phyloP scores from a whole-genome alignment of 2,329 filamentous ascomycete species.

The Zelopaecilomyces penicillatus region DNA sequence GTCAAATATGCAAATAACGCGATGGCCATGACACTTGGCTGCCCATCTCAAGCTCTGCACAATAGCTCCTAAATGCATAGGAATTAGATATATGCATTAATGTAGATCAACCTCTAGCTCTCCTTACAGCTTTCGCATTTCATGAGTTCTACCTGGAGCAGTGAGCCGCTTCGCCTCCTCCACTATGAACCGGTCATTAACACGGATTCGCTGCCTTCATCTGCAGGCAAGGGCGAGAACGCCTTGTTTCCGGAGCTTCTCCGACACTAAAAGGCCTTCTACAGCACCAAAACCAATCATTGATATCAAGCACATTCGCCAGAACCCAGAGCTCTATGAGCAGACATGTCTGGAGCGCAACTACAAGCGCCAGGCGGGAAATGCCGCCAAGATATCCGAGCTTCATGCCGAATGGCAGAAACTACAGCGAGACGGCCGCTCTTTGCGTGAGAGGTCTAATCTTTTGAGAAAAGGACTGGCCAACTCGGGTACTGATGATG shows the following conservation, averaged over 20 bases:
- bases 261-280: conserved; percentile 44
- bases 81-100: no score
- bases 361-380: conserved; percentile 51
- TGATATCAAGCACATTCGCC: conserved; percentile 83
- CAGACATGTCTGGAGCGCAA: conserved; percentile 81
- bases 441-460: conserved; percentile 59
- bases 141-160: no score
- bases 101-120: no score
- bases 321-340: conserved; percentile 71
- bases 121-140: no score
- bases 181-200: conserved; percentile 23
- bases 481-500: conserved; percentile 39
- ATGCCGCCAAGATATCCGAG: conserved; percentile 47
- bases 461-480: conserved; percentile 47
- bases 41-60: no score
- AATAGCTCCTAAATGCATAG: no score
- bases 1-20: no score
- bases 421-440: conserved; percentile 52
- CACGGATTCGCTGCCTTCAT: conserved; percentile 6
- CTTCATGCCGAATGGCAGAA: conserved; percentile 50
- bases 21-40: no score
- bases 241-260: conserved; percentile 1
- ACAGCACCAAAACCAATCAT: conserved; percentile 71
- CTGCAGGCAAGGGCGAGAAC: conserved; percentile 4
- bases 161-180: background rate